Base-by-base conservation (phyloP, 1,284 basidiomycete species). In the Sphagnurus paluster region DNA sequence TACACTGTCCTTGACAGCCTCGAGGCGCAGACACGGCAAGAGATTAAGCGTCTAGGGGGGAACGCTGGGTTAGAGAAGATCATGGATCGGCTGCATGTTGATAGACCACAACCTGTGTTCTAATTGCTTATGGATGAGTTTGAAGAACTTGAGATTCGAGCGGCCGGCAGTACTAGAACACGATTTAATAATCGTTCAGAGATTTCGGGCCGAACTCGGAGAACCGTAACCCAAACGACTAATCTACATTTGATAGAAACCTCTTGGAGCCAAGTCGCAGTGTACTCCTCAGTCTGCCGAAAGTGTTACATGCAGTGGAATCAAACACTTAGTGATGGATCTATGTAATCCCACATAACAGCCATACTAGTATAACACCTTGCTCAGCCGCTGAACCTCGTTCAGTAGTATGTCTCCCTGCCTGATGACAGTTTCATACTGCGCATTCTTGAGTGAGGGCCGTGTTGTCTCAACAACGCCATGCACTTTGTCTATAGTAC, bases 401-500 rank as follows among this genome's bases (percentile, higher is more conserved):
- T 87, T 95, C 46, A 98, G 70, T 48, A 98, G 68, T n/a, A 92
- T 69, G 66, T 98, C 95, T 1, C 71, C 71, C 52, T 69, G 62
- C 43, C 62, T 64, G 5, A 59, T 61, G 8, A 98, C 88, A 42
- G 87, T 86, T 61, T 94, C 92, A 63, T 98, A 98, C 61, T 94
- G 87, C 35, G 87, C 84, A 48, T 87, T 92, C 78, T 98, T 97
- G 24, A 84, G 67, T 5, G 83, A 80, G 10, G 93, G 88, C 48
- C 94, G 76, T 44, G 91, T 94, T n/a, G 95, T 98, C 69, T 95
- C 92, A 9, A 98, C 93, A 23, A 98, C 80, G 0, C 93, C 93
- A 49, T 89, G 79, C 24, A 98, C 96, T 63, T 93, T 93, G 76
- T 98, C 95, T 54, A 99, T 98, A 6, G 89, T 87, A 58, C 90